Base-by-base conservation (phyloP, 2,329 filamentous ascomycete genomes). In the Aspergillus eucalypticola region DNA sequence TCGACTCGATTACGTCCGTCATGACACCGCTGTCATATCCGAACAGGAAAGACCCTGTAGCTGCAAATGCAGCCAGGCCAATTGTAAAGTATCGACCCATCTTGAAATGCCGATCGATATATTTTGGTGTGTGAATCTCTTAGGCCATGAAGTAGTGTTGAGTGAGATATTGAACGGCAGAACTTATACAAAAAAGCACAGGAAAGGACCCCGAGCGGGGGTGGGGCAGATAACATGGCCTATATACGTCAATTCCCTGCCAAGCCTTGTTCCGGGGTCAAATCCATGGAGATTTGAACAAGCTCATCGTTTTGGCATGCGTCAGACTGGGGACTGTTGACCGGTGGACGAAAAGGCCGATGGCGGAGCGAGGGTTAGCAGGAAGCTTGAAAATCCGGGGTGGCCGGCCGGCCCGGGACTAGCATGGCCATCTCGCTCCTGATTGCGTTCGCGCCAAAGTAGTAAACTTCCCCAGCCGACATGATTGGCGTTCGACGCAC, bases 1-100 rank as follows among this genome's bases (percentile, higher is more conserved):
- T 76, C 8, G 80, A 83, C n/a, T 79, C 78, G 56, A 86, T 84
- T 60, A 85, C 84, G 69, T 84, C 66, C 13, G 66, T 68, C 66
- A 68, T 68, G 4, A 68, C 66, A 59, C 66, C 66, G 4, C 73
- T 73, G 65, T 80, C 78, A 68, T 84, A 83, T 27, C 82, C 66
- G 32, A 64, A 69, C 21, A 72, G 58, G 38, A 72, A 72, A 5
- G 67, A 79, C 62, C 78, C 60, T 3, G 60, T 62, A 19, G 60
- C 60, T n/a, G 60, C 60, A 58, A 62, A 62, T 7, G 39, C 41
- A 35, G 60, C 60, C 52, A 62, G 49, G 23, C 48, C 35, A 17
- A 62, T 57, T n/a, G 60, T 62, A 44, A 57, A 62, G 17, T 32
- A n/a, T n/a, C 58, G 54, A 25, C 60, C 60, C 60, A 62, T 62